A percentile compares a stretch with the other conserved stretches of the same genome.
Conservation (phyloP, 208 protist genomes). For the Leishmania tropica region DNA sequence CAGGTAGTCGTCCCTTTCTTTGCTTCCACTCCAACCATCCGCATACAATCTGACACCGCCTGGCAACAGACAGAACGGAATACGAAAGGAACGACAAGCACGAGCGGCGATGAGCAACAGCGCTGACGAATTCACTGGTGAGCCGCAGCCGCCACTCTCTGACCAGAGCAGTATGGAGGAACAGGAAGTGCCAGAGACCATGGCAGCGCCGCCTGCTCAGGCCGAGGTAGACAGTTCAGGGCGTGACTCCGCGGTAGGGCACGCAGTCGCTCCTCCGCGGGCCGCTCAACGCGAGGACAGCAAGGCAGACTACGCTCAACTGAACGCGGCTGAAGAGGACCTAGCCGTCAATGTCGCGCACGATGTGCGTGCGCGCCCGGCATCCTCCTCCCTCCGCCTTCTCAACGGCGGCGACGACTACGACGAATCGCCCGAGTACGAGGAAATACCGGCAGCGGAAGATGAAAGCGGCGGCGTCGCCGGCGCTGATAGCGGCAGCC, state of each 20-base stretch:
- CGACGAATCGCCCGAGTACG: slow-evolving; percentile 5
- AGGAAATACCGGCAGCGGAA: slow-evolving; percentile 3
- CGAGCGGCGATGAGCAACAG: neutral
- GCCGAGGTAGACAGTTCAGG: neutral
- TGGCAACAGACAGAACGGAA: too few species aligned
- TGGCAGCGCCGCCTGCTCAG: slow-evolving; percentile 9
- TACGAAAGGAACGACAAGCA: neutral
- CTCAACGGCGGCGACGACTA: neutral
- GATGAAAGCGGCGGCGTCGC: neutral
- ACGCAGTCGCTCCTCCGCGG: slow-evolving; percentile 17
- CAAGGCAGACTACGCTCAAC: slow-evolving; percentile 16
- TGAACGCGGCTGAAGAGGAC: slow-evolving; percentile 20
- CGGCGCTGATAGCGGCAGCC: neutral
- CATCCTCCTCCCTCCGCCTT: neutral
- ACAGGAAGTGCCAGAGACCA: slow-evolving; percentile 6
- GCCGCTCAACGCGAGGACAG: neutral
- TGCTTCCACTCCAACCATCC: neutral
- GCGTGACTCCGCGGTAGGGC: slow-evolving; percentile 9
- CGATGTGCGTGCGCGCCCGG: slow-evolving; percentile 32
- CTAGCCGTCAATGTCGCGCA: slow-evolving; percentile 44
- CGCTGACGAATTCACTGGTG: neutral
- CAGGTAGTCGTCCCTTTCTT: neutral
- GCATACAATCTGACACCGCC: neutral
- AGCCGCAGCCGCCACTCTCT: neutral
- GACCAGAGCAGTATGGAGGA: neutral